Percentiles rank a stretch among this genome's conserved stretches.
phyloP scores from a whole-genome alignment of 805 yeast genomes.

The Candida patagonica region DNA sequence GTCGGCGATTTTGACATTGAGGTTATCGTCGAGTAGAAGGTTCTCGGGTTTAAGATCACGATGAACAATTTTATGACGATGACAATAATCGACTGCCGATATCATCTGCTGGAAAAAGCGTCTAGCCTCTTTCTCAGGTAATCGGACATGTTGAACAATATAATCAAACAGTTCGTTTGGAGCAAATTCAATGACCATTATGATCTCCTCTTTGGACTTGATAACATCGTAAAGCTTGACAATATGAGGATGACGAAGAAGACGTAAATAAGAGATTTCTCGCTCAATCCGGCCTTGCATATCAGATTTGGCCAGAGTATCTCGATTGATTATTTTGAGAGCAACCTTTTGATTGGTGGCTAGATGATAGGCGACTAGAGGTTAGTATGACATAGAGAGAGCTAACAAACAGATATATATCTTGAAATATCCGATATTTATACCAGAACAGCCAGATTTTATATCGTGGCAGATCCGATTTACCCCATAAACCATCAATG shows the following conservation, averaged over 20 bases:
- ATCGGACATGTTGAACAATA: slow-evolving; percentile 85
- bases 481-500: background rate
- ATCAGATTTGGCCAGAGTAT: slow-evolving; percentile 85
- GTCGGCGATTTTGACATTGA: slow-evolving; percentile 93
- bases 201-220: slow-evolving; percentile 88
- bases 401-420: background rate
- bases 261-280: slow-evolving; percentile 80
- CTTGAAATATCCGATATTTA: background rate
- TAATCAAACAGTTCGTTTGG: slow-evolving; percentile 95
- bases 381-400: background rate
- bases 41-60: slow-evolving; percentile 96
- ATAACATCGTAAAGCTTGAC: slow-evolving; percentile 93
- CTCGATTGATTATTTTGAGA: slow-evolving; percentile 81
- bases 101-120: slow-evolving; percentile 93
- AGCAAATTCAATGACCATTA: slow-evolving; percentile 95
- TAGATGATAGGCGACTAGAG: slow-evolving; percentile 42
- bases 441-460: background rate
- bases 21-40: slow-evolving; percentile 74
- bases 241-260: slow-evolving; percentile 91
- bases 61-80: slow-evolving; percentile 91
- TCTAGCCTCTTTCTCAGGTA: slow-evolving; percentile 87
- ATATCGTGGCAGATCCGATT: background rate
- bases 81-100: slow-evolving; percentile 94
- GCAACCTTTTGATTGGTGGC: slow-evolving; percentile 92
- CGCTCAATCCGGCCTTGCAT: slow-evolving; percentile 97